Conservation (phyloP, 768 basidiomycete genomes). For the Leccinum rimulosum region DNA sequence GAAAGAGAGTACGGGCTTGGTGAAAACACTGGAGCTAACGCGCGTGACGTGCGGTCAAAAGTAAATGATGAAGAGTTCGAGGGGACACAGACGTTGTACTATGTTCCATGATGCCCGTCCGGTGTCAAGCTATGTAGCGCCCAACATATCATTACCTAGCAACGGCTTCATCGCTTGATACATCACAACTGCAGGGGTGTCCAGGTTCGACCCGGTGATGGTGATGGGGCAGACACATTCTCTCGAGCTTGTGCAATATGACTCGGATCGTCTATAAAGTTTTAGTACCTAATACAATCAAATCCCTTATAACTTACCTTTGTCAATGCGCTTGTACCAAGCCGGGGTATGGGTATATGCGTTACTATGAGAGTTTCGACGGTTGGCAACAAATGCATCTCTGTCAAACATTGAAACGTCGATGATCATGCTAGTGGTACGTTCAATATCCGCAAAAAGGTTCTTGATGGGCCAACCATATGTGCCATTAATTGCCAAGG, state of each 20-base stretch:
- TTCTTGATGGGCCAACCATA: too few species aligned
- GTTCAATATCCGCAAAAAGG: too few species aligned
- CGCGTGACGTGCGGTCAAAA: slow-evolving; percentile 3
- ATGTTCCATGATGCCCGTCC: background rate
- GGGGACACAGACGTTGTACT: background rate
- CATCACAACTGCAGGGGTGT: background rate
- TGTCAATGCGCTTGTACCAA: too few species aligned
- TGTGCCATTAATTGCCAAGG: too few species aligned
- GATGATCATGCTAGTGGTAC: background rate
- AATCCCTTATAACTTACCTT: too few species aligned
- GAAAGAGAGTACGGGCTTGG: background rate
- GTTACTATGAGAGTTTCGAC: too few species aligned
- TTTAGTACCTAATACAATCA: too few species aligned
- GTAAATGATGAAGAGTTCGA: background rate
- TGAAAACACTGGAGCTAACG: background rate
- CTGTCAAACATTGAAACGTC: background rate
- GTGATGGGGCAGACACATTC: too few species aligned
- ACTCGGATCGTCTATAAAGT: too few species aligned
- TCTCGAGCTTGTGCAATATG: too few species aligned
- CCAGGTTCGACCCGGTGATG: background rate
- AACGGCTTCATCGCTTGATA: slow-evolving; percentile 8
- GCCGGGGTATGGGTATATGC: too few species aligned
- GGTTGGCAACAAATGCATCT: too few species aligned
- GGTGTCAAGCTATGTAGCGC: slow-evolving; percentile 6
- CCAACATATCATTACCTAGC: slow-evolving; percentile 11